A percentile compares a stretch with the other conserved stretches of the same genome.
phyloP scores from a whole-genome alignment of 2,329 filamentous ascomycete genomes.

The Exophiala spinifera region DNA sequence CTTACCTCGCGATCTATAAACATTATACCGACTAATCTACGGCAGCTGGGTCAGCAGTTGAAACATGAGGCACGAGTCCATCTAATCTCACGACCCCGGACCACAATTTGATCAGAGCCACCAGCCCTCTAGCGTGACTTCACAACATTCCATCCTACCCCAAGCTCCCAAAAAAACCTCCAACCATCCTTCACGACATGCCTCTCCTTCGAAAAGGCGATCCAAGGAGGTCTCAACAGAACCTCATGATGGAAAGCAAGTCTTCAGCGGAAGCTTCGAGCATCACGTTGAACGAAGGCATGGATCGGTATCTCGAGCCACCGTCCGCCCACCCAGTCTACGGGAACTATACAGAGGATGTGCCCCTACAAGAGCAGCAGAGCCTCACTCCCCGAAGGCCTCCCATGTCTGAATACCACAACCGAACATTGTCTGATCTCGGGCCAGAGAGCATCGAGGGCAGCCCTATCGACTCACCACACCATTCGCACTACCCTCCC shows the following conservation, averaged over 20 bases:
- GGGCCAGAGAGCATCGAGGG: slow-evolving; percentile 15
- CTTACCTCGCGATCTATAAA: too few species aligned
- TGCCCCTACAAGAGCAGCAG: slow-evolving; percentile 6
- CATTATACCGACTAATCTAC: too few species aligned
- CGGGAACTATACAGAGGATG: slow-evolving; percentile 18
- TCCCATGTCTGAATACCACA: slow-evolving; percentile 14
- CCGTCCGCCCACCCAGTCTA: slow-evolving; percentile 19
- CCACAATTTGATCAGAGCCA: slow-evolving; percentile 10
- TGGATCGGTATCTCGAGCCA: slow-evolving; percentile 17
- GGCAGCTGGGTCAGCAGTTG: neutral
- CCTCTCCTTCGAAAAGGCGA: slow-evolving; percentile 26
- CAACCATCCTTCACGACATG: slow-evolving; percentile 19
- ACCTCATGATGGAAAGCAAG: slow-evolving; percentile 23
- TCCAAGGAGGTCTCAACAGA: slow-evolving; percentile 10
- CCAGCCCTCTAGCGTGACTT: slow-evolving; percentile 13
- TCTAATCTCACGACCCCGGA: slow-evolving; percentile 15
- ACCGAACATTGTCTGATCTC: slow-evolving; percentile 22
- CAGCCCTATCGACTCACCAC: slow-evolving; percentile 14
- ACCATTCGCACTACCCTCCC: slow-evolving; percentile 7
- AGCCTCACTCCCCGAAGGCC: slow-evolving; percentile 3
- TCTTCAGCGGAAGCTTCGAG: slow-evolving; percentile 11
- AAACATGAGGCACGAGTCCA: slow-evolving; percentile 10
- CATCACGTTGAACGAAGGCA: slow-evolving; percentile 10
- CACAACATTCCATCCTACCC: neutral
- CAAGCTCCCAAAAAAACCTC: too few species aligned